Base-by-base conservation (phyloP, 1,284 basidiomycete genomes). In the Boletus calvinii region DNA sequence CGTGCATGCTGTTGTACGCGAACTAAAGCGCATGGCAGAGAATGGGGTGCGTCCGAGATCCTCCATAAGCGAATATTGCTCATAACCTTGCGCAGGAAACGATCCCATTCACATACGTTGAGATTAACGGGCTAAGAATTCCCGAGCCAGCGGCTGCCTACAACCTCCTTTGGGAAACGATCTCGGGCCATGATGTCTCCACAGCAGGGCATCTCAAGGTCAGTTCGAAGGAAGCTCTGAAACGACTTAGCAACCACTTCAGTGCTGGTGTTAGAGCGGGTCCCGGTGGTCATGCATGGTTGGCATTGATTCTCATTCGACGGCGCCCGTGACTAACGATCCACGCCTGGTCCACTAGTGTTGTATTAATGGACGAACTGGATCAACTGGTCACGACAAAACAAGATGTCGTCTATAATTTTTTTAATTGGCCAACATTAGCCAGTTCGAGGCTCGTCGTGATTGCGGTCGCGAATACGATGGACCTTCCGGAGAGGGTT, bases 381-480 rank as follows among this genome's bases (percentile, higher is more conserved):
- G 96, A 99, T 71, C 96, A 98, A 69, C 80, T 99, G 31, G 85
- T 99, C 58, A 98, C 96, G 0, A 78, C 88, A 20, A 96, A 97
- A 66, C 96, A 99, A 71, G 95, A 98, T 60, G 96, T 99, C 2
- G 91, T 99, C 37, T 99, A 99, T 74, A 98, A 98, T 69, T 96
- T 99, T 72, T 99, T 99, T 80, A 98, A 98, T 69, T 99, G 97
- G 96, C 97, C 96, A 1, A 95, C 93, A 10, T 77, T 96, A 53
- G 80, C 83, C 0, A 85, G 85, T 13, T 92, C 90, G 50, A 89
- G 90, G 64, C 79, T 99, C 13, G 87, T 98, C 47, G 96, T 99
- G 2, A 83, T 99, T 49, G 97, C 97, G 0, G 94, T 99, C 1
- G 97, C 97, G 11, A 99, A 99, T 68, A 95, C 96, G 24, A 97